Conservation (phyloP, 1,284 basidiomycete genomes). For the Hypsizygus ulmarius region DNA sequence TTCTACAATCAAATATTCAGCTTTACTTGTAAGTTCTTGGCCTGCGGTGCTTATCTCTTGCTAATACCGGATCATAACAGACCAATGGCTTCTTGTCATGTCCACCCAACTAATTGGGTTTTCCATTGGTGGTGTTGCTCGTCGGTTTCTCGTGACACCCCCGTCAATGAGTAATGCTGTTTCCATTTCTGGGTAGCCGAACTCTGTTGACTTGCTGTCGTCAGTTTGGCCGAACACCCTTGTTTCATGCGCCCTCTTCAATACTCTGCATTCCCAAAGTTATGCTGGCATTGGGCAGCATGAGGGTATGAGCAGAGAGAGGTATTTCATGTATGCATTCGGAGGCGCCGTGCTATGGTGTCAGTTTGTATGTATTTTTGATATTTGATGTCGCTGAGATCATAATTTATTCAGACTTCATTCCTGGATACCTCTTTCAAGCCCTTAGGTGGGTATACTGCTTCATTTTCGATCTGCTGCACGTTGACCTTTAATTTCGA, state of each 20-base stretch:
- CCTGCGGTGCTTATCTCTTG: slow-evolving; percentile 8
- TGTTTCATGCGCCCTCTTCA: slow-evolving; percentile 77
- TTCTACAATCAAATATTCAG: slow-evolving; percentile 45
- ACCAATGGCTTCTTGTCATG: slow-evolving; percentile 59
- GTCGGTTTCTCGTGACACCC: slow-evolving; percentile 70
- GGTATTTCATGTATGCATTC: slow-evolving; percentile 53
- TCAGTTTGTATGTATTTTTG: slow-evolving; percentile 21
- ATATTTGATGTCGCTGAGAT: not conserved
- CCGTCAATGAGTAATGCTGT: slow-evolving; percentile 62
- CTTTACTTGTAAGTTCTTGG: slow-evolving; percentile 26
- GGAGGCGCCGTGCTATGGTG: slow-evolving; percentile 63
- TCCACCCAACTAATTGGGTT: slow-evolving; percentile 70
- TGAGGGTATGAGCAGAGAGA: slow-evolving; percentile 69
- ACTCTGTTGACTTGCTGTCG: not conserved
- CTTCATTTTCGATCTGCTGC: not conserved
- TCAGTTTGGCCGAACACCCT: slow-evolving; percentile 78
- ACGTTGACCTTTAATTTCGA: not conserved
- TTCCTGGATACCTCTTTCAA: slow-evolving; percentile 70
- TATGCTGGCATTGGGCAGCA: slow-evolving; percentile 63
- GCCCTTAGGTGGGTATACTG: slow-evolving; percentile 42
- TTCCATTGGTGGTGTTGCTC: slow-evolving; percentile 61
- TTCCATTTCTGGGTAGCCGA: not conserved
- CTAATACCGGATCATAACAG: slow-evolving; percentile 16
- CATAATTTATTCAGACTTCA: slow-evolving; percentile 36
- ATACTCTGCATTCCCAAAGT: slow-evolving; percentile 60